These are phyloP conservation scores for Fusarium sp. DNA, from an alignment of 2,329 filamentous ascomycete species.

Conservation along the genomic window DNA sequence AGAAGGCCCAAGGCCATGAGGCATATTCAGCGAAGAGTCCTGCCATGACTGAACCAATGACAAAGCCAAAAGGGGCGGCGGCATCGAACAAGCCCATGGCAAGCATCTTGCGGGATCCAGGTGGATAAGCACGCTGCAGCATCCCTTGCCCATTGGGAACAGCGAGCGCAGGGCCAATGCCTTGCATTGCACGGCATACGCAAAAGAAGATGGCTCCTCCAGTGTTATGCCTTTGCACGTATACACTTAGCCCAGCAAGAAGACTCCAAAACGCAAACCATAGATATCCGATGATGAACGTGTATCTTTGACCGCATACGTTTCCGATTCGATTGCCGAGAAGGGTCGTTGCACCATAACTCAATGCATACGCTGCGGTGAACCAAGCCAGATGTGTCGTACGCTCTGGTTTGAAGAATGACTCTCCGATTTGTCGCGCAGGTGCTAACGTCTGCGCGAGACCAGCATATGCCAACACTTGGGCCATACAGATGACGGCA, in stretches of 20 bases:
- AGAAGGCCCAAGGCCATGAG: slow-evolving; percentile 45
- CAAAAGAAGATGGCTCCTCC: slow-evolving; percentile 39
- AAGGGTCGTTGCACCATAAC: slow-evolving; percentile 36
- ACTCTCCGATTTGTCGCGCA: slow-evolving; percentile 35
- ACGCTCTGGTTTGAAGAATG: slow-evolving; percentile 37
- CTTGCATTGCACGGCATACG: slow-evolving; percentile 43
- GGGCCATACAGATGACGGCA: slow-evolving; percentile 42
- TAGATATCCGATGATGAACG: slow-evolving; percentile 40
- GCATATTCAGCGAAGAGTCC: slow-evolving; percentile 39
- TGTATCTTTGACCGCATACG: slow-evolving; percentile 40
- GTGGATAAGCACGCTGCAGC: slow-evolving; percentile 42
- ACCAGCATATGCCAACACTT: slow-evolving; percentile 40
- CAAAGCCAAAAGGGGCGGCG: slow-evolving; percentile 39
- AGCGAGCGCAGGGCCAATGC: slow-evolving; percentile 40
- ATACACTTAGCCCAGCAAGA: slow-evolving; percentile 37
- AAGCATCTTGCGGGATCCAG: slow-evolving; percentile 40
- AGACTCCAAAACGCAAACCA: slow-evolving; percentile 45
- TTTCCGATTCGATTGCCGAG: slow-evolving; percentile 41
- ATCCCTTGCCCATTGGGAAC: slow-evolving; percentile 42
- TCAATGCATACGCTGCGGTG: slow-evolving; percentile 39
- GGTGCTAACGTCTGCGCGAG: slow-evolving; percentile 42
- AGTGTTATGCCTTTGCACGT: slow-evolving; percentile 20
- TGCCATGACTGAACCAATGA: slow-evolving; percentile 42
- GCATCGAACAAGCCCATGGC: slow-evolving; percentile 43
- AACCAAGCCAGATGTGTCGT: slow-evolving; percentile 43